Base-by-base conservation (phyloP, 352 stramenopile genomes). In the Globisporangium splendens region DNA sequence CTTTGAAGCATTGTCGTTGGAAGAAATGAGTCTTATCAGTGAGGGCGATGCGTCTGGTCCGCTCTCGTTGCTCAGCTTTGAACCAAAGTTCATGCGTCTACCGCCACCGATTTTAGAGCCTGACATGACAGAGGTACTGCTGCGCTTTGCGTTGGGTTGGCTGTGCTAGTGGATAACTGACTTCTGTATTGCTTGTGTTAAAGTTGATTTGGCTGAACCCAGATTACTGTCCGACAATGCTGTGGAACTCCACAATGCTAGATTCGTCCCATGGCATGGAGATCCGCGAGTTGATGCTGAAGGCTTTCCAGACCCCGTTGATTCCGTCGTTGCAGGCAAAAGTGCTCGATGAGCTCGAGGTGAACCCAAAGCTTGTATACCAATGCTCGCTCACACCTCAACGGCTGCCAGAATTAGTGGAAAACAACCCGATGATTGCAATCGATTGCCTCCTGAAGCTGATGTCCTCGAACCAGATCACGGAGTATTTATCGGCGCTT, bases 391-490 rank as follows among this genome's bases (percentile, higher is more conserved):
- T 98, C 56, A 96, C 89, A 14, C 94, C 95, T 24, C 88, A 96
- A 62, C 96, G 95, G 20, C 77, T 99, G 54, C 93, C 96, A n/a
- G 86, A 94, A 62, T 75, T 99, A 41, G 97, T 99, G 18, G 96
- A 99, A 71, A 97, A 99, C 68, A 99, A 99, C 73, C 96, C 97
- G 24, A 96, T 98, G 77, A 88, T 99, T 54, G 96, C 97, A 38
- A 97, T 98, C 50, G 93, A 99, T 74, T 98, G 95, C 61, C 74
- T 99, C 50, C 66, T 96, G 46, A 95, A 95, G 73, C 76, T 95
- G 52, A 94, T 95, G 83, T 87, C 81, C 33, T 94, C 83, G 50
- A 91, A 95, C 71, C 81, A 92, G 67, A 94, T 94, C 69, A 98
- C 96, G 58, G 93, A 98, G 75, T 99, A 98, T 78, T 78, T 99